Conservation (phyloP, 306 rosid species). For the Fragaria vesca region DNA sequence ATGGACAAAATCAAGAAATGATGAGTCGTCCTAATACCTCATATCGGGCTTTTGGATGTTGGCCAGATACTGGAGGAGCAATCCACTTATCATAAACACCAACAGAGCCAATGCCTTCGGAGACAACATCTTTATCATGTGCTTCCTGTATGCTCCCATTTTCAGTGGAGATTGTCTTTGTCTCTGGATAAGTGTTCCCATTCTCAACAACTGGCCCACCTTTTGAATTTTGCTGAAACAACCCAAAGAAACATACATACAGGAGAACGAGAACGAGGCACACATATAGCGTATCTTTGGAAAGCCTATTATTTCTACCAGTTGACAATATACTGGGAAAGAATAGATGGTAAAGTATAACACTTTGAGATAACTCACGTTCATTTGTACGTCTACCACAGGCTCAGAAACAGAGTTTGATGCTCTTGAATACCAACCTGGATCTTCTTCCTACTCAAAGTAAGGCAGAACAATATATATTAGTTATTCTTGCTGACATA, state of each 20-base stretch:
- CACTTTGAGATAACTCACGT: constrained; percentile 53
- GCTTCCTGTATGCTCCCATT: constrained; percentile 63
- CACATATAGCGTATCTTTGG: neutral
- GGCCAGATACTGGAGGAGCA: constrained; percentile 70
- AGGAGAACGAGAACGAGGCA: neutral
- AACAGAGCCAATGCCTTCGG: constrained; percentile 66
- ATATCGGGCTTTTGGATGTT: constrained; percentile 76
- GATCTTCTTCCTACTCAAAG: constrained; percentile 81
- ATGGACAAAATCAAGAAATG: constrained; percentile 14
- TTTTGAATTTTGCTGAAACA: constrained; percentile 59
- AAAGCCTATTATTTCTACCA: neutral
- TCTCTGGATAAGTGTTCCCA: constrained; percentile 71
- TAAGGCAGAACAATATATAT: constrained; percentile 19
- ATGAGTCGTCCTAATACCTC: constrained; percentile 52
- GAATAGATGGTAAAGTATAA: neutral
- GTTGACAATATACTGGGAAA: neutral
- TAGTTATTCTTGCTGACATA: constrained; percentile 19
- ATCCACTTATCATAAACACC: constrained; percentile 83
- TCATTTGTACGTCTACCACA: constrained; percentile 74
- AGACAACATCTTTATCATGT: constrained; percentile 72
- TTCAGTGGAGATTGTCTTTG: constrained; percentile 65
- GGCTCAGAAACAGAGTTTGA: constrained; percentile 76
- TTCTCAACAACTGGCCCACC: constrained; percentile 65
- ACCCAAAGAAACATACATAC: constrained; percentile 28
- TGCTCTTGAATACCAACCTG: constrained; percentile 95